Base-by-base conservation (phyloP, 768 basidiomycete genomes). In the Tulasnella sp. region DNA sequence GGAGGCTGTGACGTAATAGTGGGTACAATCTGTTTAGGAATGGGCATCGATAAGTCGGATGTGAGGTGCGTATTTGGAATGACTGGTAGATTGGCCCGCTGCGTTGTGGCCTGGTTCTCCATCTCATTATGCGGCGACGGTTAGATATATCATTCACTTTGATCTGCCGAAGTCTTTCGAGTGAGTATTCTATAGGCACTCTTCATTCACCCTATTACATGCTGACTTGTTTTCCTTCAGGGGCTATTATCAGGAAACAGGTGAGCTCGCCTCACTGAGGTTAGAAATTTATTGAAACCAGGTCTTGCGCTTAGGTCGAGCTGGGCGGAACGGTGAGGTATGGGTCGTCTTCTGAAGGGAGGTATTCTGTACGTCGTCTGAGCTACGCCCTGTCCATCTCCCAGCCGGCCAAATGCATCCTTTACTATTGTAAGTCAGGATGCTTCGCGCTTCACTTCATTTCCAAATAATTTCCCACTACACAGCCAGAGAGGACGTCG, bases 191-290 rank as follows among this genome's bases (percentile, higher is more conserved):
- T 53, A 19, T 9, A 48, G 11, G 10, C 38, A 61, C 30, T 21
- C 2, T 60, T 0, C 45, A 27, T 29, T 12, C 2, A n/a, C 4
- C 57, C 12, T 43, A 56, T 25, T 38, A 17, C 31, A 19, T 60
- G 19, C 41, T 49, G 41, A 46, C 51, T 61, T 30, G 17, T 60
- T 42, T 59, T 48, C 11, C 30, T 8, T 42, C 17, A 10, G 49
- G 87, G 88, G 87, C 0, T 92, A 83, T 68, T 92, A 92, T 68
- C 89, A 91, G 68, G 89, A 91, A 70, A 90, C 87, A 63, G 87
- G 85, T 82, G 64, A 22, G 74, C 61, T n/a, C 1, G 22, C 44
- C 24, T 38, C 34, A 38, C 34, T 7, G 9, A 52, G 27, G 46
- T 48, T 12, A n/a, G 24, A 52, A 4, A 4, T 27, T 52, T 22